A percentile compares a stretch with the other conserved stretches of the same genome.
phyloP scores from a whole-genome alignment of 2,329 filamentous ascomycete species.

The Colletotrichum trifolii region DNA sequence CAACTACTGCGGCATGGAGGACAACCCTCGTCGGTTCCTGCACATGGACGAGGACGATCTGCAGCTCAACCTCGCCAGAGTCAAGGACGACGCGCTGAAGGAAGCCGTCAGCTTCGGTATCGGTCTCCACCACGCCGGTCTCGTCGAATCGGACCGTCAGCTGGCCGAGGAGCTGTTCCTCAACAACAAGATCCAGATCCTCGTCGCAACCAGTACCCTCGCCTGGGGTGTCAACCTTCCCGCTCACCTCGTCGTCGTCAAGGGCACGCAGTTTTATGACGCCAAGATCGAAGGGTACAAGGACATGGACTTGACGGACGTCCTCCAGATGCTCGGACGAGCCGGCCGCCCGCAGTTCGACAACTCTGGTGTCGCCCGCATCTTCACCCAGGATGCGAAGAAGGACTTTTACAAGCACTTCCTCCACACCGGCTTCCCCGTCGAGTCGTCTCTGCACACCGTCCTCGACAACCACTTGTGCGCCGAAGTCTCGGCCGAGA shows the following conservation, averaged over 20 bases:
- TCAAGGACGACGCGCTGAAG: conserved; percentile 91
- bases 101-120: conserved; percentile 98
- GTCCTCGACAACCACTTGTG: conserved; percentile 97
- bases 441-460: conserved; percentile 95
- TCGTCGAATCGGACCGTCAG: conserved; percentile 93
- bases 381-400: conserved; percentile 97
- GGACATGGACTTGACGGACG: conserved; percentile 98
- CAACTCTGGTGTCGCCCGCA: conserved; percentile 92
- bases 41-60: conserved; percentile 96
- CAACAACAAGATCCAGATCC: conserved; percentile 97
- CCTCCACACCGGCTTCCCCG: conserved; percentile 95
- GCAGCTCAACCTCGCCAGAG: conserved; percentile 84
- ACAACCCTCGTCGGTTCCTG: conserved; percentile 93
- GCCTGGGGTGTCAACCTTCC: conserved; percentile 99
- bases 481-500: conserved; percentile 93
- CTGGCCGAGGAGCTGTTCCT: conserved; percentile 94
- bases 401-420: conserved; percentile 99
- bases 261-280: conserved; percentile 98
- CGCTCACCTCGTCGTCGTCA: conserved; percentile 95
- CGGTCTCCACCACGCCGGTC: conserved; percentile 94
- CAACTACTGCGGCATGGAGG: conserved; percentile 98
- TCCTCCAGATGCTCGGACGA: conserved; percentile 96
- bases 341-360: conserved; percentile 97
- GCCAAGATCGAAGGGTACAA: conserved; percentile 98
- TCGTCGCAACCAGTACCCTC: conserved; percentile 94